Conservation (phyloP, 768 basidiomycete genomes). For the Leccinum imitatum region DNA sequence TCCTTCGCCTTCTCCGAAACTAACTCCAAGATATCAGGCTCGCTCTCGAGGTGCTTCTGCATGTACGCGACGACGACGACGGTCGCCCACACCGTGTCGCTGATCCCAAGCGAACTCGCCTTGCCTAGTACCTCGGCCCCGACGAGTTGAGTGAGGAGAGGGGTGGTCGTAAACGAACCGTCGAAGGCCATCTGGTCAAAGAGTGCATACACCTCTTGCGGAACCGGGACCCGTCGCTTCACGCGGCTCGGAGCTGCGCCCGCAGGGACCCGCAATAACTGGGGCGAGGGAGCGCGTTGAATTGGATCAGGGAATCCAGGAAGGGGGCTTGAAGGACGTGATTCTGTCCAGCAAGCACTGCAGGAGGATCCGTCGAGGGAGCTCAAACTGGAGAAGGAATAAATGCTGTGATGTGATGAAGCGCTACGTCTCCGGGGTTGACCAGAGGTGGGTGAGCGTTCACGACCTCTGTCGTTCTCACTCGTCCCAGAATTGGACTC, state of each 20-base stretch:
- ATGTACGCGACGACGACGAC: constrained; percentile 48
- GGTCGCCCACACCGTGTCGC: constrained; percentile 47
- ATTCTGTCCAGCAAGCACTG: constrained; percentile 36
- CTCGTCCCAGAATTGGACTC: constrained; percentile 14
- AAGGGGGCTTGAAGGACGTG: constrained; percentile 23
- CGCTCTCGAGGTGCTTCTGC: constrained; percentile 33
- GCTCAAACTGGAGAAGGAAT: constrained; percentile 48
- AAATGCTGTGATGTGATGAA: constrained; percentile 29
- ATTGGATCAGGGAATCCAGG: constrained; percentile 27
- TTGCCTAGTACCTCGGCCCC: constrained; percentile 36
- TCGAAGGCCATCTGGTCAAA: constrained; percentile 42
- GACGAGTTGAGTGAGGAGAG: constrained; percentile 36
- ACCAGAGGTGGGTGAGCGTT: neutral
- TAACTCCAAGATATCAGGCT: constrained; percentile 43
- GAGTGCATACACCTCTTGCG: constrained; percentile 35
- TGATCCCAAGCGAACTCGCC: constrained; percentile 30
- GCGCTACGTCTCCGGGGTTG: constrained; percentile 6
- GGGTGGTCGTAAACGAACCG: constrained; percentile 45
- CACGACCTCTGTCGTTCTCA: constrained; percentile 6
- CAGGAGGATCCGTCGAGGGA: constrained; percentile 41
- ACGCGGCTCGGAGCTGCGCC: neutral
- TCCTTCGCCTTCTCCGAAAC: constrained; percentile 42
- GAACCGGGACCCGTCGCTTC: constrained; percentile 13
- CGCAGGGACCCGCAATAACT: constrained; percentile 9
- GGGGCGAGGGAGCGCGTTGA: constrained; percentile 36